Evolutionary conservation across 345 rosid species (phyloP).

Genomic region (Anastatica hierochuntica): DNA sequence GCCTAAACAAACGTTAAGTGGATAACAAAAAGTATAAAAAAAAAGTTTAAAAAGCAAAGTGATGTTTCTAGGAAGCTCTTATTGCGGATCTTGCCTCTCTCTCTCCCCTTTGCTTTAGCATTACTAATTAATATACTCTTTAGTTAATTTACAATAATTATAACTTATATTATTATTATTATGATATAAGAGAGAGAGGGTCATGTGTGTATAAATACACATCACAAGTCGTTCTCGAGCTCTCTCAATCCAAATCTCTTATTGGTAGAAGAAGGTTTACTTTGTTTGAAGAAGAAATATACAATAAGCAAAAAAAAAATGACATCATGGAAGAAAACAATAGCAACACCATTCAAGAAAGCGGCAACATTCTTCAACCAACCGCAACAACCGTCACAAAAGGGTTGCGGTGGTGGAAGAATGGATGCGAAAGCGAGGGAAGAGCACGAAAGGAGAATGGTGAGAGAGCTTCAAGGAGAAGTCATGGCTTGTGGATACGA

Average conservation of each 20-base stretch:
- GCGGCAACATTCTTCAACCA: conserved; percentile 74
- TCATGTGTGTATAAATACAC: conserved; percentile 20
- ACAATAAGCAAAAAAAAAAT: conserved; percentile 9
- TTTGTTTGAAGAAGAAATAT: no score
- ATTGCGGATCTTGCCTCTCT: conserved; percentile 74
- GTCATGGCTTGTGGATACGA: conserved; percentile 92
- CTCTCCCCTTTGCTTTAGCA: no score
- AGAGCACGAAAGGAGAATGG: conserved; percentile 43
- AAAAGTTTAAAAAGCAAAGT: background rate
- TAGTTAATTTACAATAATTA: no score
- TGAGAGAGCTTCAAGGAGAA: conserved; percentile 63
- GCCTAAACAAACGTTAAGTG: conserved; percentile 25
- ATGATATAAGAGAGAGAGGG: background rate
- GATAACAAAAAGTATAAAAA: conserved; percentile 15
- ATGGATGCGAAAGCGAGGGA: conserved; percentile 19
- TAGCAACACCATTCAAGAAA: conserved; percentile 65
- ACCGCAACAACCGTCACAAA: conserved; percentile 31
- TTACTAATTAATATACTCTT: no score
- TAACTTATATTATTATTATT: background rate
- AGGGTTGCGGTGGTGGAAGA: conserved; percentile 23
- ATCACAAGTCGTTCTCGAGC: conserved; percentile 25
- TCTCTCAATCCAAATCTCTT: conserved; percentile 14
- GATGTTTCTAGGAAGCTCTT: conserved; percentile 41
- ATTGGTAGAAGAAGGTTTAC: conserved; percentile 7
- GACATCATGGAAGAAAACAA: conserved; percentile 86